Evolutionary conservation across 352 stramenopile species (phyloP), one percentile per base, ranked within the genome.

Genomic region (Globisporangium echinulatum): DNA sequence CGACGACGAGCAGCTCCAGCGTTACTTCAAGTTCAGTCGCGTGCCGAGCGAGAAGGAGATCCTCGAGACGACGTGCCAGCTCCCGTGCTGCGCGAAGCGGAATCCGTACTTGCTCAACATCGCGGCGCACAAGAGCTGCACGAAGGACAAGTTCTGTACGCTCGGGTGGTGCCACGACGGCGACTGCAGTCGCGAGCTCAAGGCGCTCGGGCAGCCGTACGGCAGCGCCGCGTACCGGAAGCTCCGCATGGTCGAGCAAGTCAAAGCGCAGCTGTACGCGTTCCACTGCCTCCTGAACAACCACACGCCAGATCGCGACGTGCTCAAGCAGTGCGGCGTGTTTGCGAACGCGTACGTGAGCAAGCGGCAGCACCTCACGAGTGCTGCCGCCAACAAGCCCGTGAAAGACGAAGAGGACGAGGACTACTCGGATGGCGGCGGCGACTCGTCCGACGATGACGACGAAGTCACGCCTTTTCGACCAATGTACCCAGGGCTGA

Each of bases 201-300:
- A 87, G 54, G 62, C 69, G 6, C 25, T 87, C n/a, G 75, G 85
- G 59, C 83, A 84, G 33, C 63, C 71, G 1, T 93, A 93, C 50
- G 86, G 86, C 13, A 92, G 72, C 25, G 64, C 61, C 3, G 76
- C 73, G 8, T 93, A 90, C 52, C 72, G 79, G 17, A 70, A 79
- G 14, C 65, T 92, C 46, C 75, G 85, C 10, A 92, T 94, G 82
- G 71, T 87, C 36, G 85, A 94, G 58, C 87, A 96, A 61, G 75
- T 96, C 33, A 93, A 93, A 57, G 85, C 85, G 25, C 87, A 96
- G 58, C 63, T 96, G 4, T 96, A 92, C 40, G 87, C 87, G 1
- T 94, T 96, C 52, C 85, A 94, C 67, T 94, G 83, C 56, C 66
- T 96, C 38, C 47, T 94, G 52, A 93, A 96, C 68, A 92, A 94